phyloP scores from a whole-genome alignment of 257 asterid genomes.

The Fraxinus excelsior region DNA sequence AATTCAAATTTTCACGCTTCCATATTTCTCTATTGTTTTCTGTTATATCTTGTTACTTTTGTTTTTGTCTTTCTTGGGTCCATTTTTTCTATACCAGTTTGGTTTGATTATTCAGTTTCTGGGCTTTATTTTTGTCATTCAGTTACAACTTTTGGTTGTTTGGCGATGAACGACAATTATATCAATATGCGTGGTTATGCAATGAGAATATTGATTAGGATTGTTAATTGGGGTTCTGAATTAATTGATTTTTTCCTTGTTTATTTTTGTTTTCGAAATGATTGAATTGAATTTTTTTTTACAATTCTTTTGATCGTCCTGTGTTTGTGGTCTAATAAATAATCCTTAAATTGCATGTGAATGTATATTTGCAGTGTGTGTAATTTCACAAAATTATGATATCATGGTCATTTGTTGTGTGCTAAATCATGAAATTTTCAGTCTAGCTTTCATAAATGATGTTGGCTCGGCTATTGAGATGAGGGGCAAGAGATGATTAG shows the following conservation, averaged over 20 bases:
- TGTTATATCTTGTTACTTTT: conserved; percentile 10
- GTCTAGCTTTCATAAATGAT: not conserved
- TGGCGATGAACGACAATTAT: conserved; percentile 34
- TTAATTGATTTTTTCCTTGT: not conserved
- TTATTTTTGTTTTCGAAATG: not conserved
- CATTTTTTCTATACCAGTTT: conserved; percentile 16
- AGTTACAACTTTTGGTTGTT: conserved; percentile 14
- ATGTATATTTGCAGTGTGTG: not conserved
- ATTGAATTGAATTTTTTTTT: not conserved
- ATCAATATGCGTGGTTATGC: conserved; percentile 34
- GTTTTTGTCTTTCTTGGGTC: conserved; percentile 25
- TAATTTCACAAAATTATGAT: conserved; percentile 2
- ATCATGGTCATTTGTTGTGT: not conserved
- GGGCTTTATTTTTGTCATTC: conserved; percentile 13
- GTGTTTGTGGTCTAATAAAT: not conserved
- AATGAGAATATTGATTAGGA: conserved; percentile 34
- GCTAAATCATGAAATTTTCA: not conserved
- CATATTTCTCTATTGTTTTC: conserved; percentile 4
- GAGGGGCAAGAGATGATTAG: not conserved
- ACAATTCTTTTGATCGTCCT: not conserved
- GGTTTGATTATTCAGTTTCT: conserved; percentile 8
- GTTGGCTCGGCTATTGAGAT: not conserved
- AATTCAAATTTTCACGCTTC: conserved; percentile 23
- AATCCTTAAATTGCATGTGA: not conserved
- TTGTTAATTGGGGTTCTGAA: conserved; percentile 16